Conservation (phyloP, 768 basidiomycete species). For the Suillus discolor region DNA sequence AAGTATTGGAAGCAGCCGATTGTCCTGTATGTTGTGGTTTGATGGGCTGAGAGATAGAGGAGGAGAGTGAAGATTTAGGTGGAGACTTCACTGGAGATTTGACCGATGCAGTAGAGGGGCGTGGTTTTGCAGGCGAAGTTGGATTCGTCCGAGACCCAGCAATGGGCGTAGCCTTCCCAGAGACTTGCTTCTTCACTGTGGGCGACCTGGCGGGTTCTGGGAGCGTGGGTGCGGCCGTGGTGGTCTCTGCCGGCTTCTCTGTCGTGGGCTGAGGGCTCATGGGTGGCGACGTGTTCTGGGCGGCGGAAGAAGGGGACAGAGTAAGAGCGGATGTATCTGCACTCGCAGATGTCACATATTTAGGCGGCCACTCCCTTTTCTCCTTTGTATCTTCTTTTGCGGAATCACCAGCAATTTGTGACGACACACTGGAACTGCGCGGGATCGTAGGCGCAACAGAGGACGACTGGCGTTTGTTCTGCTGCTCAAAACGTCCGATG, state of each 20-base stretch:
- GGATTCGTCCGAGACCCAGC: slow-evolving; percentile 21
- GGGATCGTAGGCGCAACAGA: slow-evolving; percentile 41
- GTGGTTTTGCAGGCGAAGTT: slow-evolving; percentile 34
- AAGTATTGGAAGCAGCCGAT: slow-evolving; percentile 36
- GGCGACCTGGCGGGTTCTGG: slow-evolving; percentile 25
- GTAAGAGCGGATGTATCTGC: slow-evolving; percentile 37
- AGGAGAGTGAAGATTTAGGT: slow-evolving; percentile 33
- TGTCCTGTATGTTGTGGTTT: slow-evolving; percentile 44
- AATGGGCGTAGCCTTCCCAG: slow-evolving; percentile 26
- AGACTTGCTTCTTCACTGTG: slow-evolving; percentile 17
- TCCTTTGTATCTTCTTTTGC: slow-evolving; percentile 69
- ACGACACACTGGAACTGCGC: slow-evolving; percentile 68
- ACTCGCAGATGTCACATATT: slow-evolving; percentile 32
- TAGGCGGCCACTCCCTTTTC: slow-evolving; percentile 79
- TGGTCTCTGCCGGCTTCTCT: slow-evolving; percentile 24
- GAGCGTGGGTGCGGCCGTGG: slow-evolving; percentile 20
- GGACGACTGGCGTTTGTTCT: slow-evolving; percentile 64
- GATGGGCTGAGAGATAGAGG: slow-evolving; percentile 40
- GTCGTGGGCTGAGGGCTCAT: slow-evolving; percentile 35
- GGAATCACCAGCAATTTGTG: slow-evolving; percentile 65
- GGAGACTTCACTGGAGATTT: slow-evolving; percentile 29
- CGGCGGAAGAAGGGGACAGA: slow-evolving; percentile 36
- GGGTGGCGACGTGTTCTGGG: slow-evolving; percentile 20
- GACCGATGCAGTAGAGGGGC: slow-evolving; percentile 20
- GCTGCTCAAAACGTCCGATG: slow-evolving; percentile 86